Conservation (phyloP, 106 monocot species). For the Gastrodia elata region DNA sequence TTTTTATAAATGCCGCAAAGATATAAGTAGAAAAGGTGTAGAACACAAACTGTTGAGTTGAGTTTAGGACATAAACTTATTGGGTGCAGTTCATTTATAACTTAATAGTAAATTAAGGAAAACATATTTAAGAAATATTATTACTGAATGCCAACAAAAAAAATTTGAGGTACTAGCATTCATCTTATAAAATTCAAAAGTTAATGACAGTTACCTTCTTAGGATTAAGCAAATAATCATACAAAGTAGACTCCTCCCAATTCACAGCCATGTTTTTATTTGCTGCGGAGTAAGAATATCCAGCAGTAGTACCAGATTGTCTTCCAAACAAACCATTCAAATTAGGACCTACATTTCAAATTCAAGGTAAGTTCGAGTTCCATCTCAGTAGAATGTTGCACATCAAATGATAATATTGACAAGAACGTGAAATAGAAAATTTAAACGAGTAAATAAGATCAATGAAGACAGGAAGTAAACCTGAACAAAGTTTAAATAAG, state of each 20-base stretch:
- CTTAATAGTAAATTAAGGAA: too few relatives aligned
- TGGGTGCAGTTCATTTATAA: too few relatives aligned
- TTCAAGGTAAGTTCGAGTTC: neutral
- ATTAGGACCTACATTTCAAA: conserved; percentile 15
- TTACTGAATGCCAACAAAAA: neutral
- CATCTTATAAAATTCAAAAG: neutral
- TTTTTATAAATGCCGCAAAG: neutral
- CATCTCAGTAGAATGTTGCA: neutral
- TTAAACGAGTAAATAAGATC: neutral
- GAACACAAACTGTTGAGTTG: too few relatives aligned
- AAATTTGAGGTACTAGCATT: neutral
- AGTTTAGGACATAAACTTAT: too few relatives aligned
- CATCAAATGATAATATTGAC: neutral
- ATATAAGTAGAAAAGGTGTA: neutral
- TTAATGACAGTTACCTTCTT: conserved; percentile 21
- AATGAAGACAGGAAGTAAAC: neutral
- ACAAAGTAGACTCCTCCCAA: conserved; percentile 27
- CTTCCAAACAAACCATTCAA: conserved; percentile 32
- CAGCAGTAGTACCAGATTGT: conserved; percentile 26
- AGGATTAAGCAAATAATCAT: conserved; percentile 32
- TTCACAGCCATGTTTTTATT: conserved; percentile 32
- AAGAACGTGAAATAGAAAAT: neutral
- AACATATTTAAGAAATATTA: neutral
- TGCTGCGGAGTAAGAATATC: conserved; percentile 29
- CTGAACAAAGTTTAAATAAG: neutral